phyloP scores from a whole-genome alignment of 257 asterid species.

The Plantago ovata region DNA sequence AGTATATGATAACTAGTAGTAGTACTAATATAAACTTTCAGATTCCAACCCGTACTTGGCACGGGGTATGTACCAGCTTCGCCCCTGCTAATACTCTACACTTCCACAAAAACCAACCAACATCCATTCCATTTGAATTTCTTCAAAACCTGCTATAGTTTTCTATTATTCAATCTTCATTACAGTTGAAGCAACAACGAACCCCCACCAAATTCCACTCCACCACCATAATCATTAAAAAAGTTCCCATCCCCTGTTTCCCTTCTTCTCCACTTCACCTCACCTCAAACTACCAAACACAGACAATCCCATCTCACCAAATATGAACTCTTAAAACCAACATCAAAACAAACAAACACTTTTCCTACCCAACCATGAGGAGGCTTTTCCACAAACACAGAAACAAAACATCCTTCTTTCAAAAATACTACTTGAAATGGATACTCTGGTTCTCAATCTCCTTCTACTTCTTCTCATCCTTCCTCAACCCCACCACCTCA shows the following conservation, averaged over 20 bases:
- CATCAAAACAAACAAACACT: conserved; percentile 33
- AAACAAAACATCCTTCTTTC: conserved; percentile 29
- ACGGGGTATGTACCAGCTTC: too few species aligned
- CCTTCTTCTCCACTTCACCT: conserved; percentile 40
- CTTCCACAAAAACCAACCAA: too few species aligned
- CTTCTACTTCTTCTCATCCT: conserved; percentile 52
- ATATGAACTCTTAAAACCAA: conserved; percentile 30
- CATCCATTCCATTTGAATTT: neutral
- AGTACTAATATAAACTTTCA: too few species aligned
- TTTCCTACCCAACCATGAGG: conserved; percentile 67
- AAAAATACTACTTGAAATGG: conserved; percentile 44
- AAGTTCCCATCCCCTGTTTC: conserved; percentile 17
- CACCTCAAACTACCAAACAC: conserved; percentile 33
- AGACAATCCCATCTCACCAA: conserved; percentile 49
- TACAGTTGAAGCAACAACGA: conserved; percentile 45
- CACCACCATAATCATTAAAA: conserved; percentile 9
- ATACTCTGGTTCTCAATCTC: conserved; percentile 62
- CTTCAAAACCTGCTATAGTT: too few species aligned
- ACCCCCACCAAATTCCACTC: conserved; percentile 36
- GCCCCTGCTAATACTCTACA: too few species aligned
- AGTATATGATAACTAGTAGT: too few species aligned
- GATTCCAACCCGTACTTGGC: too few species aligned
- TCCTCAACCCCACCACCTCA: conserved; percentile 40
- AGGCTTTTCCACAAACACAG: conserved; percentile 40
- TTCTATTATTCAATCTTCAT: too few species aligned